Percentiles rank a stretch among this genome's conserved stretches.
Conservation (phyloP, 192 early-diverging fungal genomes). For the Podila verticillata region DNA sequence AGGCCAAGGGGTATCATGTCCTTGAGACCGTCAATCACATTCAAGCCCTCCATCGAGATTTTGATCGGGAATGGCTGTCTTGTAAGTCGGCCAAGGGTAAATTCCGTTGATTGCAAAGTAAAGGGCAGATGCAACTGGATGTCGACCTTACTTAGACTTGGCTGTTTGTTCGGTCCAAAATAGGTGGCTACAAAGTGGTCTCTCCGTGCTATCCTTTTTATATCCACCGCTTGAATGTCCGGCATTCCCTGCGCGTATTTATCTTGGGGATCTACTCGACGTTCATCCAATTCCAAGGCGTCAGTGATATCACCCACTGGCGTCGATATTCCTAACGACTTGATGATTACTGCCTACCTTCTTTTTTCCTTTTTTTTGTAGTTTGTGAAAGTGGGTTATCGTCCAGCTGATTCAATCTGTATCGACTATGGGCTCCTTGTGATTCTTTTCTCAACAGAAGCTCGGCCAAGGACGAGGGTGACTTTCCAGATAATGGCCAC, state of each 20-base stretch:
- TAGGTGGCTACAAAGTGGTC: constrained; percentile 26
- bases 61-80: constrained; percentile 35
- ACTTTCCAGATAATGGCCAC: constrained; percentile 52
- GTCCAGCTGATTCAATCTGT: constrained; percentile 56
- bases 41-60: constrained; percentile 49
- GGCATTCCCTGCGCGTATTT: constrained; percentile 18
- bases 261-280: constrained; percentile 10
- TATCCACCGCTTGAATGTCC: constrained; percentile 32
- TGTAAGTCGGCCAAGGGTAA: constrained; percentile 13
- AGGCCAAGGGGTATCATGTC: constrained; percentile 44
- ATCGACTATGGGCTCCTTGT: constrained; percentile 53
- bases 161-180: constrained; percentile 51
- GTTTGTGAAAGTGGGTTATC: constrained; percentile 45
- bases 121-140: constrained; percentile 35
- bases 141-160: constrained; percentile 43
- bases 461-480: constrained; percentile 48
- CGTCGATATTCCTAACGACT: no score
- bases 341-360: constrained; percentile 18
- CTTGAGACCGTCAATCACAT: constrained; percentile 57
- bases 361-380: constrained; percentile 25
- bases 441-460: constrained; percentile 52
- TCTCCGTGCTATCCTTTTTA: constrained; percentile 17
- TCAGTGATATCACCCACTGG: neutral
- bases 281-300: no score
- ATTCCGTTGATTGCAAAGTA: constrained; percentile 11